phyloP scores from a whole-genome alignment of 371 early-diverging fungal genomes.

The Lichtheimia hyalospora region DNA sequence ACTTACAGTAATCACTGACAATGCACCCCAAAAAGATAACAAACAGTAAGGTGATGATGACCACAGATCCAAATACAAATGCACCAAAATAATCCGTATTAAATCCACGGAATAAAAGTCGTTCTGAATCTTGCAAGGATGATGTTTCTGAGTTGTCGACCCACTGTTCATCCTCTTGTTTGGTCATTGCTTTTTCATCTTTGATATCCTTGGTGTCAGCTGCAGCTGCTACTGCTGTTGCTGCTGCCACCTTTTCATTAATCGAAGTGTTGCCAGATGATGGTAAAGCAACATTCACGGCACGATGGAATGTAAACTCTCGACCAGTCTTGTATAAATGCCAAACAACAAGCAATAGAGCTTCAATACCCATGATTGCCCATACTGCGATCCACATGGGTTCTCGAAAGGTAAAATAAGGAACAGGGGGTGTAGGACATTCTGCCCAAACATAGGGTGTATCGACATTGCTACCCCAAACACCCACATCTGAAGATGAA shows the following conservation, averaged over 20 bases:
- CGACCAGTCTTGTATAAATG: slow-evolving; percentile 40
- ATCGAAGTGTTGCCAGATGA: slow-evolving; percentile 21
- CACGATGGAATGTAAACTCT: slow-evolving; percentile 42
- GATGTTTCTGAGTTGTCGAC: slow-evolving; percentile 16
- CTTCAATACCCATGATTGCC: slow-evolving; percentile 36
- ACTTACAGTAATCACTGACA: slow-evolving; percentile 56
- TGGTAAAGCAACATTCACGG: slow-evolving; percentile 22
- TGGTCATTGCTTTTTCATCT: background rate
- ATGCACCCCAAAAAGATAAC: slow-evolving; percentile 66
- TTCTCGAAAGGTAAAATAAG: slow-evolving; percentile 53
- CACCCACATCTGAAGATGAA: slow-evolving; percentile 15
- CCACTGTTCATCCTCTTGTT: background rate
- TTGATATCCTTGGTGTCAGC: background rate
- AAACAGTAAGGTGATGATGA: slow-evolving; percentile 59
- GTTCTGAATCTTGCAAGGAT: slow-evolving; percentile 40
- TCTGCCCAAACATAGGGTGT: slow-evolving; percentile 43
- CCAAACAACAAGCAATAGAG: slow-evolving; percentile 45
- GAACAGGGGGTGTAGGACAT: slow-evolving; percentile 49
- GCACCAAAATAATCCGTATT: slow-evolving; percentile 54
- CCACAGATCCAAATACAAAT: slow-evolving; percentile 50
- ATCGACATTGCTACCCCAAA: slow-evolving; percentile 30
- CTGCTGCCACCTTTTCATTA: background rate
- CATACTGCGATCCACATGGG: slow-evolving; percentile 63
- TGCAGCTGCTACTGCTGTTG: background rate
- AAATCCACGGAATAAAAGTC: slow-evolving; percentile 66